Evolutionary conservation across 495 filamentous ascomycete species (phyloP), one percentile per base, ranked within the genome.

Genomic region (Aspergillus campestris): DNA sequence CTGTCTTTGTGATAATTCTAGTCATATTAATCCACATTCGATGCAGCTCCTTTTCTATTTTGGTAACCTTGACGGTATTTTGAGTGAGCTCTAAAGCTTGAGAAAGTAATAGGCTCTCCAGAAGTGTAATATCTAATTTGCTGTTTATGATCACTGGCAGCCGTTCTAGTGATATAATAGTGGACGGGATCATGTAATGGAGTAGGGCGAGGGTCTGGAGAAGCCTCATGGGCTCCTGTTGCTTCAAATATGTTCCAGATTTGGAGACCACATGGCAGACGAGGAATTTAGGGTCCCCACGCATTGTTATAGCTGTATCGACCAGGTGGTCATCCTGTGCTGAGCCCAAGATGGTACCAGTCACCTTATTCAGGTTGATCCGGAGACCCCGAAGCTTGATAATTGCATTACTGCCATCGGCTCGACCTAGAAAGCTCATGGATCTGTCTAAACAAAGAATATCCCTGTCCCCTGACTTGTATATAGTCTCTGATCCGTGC

Each of bases 311-410:
- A 5, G 64, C 56, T 0, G 48, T 67, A n/a, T 68, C 50, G 0
- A 11, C 27, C 0, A 74, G n/a, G n/a, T n/a, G 7, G 0, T 10
- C 18, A 0, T 60, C 63, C 0, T 53, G 41, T 3, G 64, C 43
- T 0, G 50, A 38, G 1, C 47, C 10, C 1, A 72, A 1, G 0
- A 76, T 58, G 4, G 52, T 45, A 0, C 28, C 13, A 45, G 73
- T 71, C 6, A 78, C 52, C 1, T 79, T 74, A 5, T 48, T 13
- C 0, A 79, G 52, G 1, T 79, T 73, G 9, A 77, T 66, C 0
- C 75, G 72, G 2, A 73, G 11, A 0, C 77, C 77, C 3, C 66
- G 57, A 6, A 80, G 37, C 48, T 79, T 78, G 38, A 76, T 51
- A 42, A 71, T 65, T 0, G 60, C 66, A 44, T 69, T 66, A 11